Base-by-base conservation (phyloP, 2,329 filamentous ascomycete genomes). In the Sporothrix euskadiensis region DNA sequence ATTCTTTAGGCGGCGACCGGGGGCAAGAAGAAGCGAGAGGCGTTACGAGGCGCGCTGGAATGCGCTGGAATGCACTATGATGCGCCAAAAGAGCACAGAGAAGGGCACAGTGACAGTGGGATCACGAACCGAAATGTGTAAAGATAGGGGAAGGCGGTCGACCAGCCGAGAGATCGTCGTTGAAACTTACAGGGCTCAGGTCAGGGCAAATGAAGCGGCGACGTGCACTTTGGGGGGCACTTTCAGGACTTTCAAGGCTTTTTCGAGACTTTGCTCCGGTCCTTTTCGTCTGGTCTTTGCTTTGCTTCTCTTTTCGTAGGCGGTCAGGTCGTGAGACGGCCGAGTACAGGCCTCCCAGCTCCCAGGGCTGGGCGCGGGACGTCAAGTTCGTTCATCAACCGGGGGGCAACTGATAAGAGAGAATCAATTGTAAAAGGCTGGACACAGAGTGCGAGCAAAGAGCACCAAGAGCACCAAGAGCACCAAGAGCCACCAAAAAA, bases 331-430 rank as follows among this genome's bases (percentile, higher is more conserved):
- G 41, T 52, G 22, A 54, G 52, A 54, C 19, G 52, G 22, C 32
- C 61, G 19, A 66, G 61, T 22, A 26, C n/a, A 14, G 26, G 26
- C 56, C 56, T 59, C 26, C n/a, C n/a, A n/a, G n/a, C n/a, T n/a
- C n/a, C n/a, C 56, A 59, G 52, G 19, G 39, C 39, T 66, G 61
- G 39, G 59, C 19, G 61, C 10, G 35, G 35, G n/a, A 65, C 39
- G n/a, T 22, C 59, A 22, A 39, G 19, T 52, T 16, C 66, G 6
- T 16, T 39, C 56, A 61, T 49, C 44, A 44, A 30, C 61, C 49
- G 52, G 68, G 30, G 32, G 56, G 39, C 69, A 71, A 71, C 69
- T 52, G 69, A 71, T 71, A 71, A 71, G 69, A 65, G 26, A 26
- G 9, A 10, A n/a, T 26, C 26, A 30, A 22, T 54, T 52, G 61